Base-by-base conservation (phyloP, 768 basidiomycete species). In the Boletus rubroflammeus region DNA sequence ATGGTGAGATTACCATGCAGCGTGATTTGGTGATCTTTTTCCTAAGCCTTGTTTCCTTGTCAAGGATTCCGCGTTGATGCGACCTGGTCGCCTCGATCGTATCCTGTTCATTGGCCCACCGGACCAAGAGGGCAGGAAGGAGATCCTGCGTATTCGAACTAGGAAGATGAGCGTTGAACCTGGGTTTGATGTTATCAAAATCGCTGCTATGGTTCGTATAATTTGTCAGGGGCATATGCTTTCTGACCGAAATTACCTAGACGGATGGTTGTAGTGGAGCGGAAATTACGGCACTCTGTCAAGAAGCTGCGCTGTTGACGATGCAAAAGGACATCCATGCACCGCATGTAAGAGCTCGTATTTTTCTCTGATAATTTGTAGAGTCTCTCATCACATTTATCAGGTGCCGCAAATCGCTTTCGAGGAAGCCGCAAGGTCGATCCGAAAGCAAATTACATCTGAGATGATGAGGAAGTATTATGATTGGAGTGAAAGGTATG, bases 231-330 rank as follows among this genome's bases (percentile, higher is more conserved):
- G 4, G 19, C 8, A 9, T 23, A 6, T 39, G 6, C 7, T 9
- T 38, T 35, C 46, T 68, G 40, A 68, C 45, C 14, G 46, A 25
- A 7, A 39, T 31, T 29, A 17, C 47, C 41, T 10, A 98, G 97
- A 90, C 94, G 1, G 85, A 89, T 10, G 97, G 96, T 1, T 99
- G 93, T 67, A 98, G 95, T 19, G 97, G 97, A 5, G 97, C 97
- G 6, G 97, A 99, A 70, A 84, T 98, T 32, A 79, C 83, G 6
- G 85, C 88, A 9, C 79, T 98, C 41, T 98, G 95, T 67, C 97
- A 98, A 72, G 96, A 99, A 70, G 97, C 97, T 4, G 97, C 96
- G 0, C 70, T 98, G 57, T 67, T 87, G 50, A 90, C 94, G 0
- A 98, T 99, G 97, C 85, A 90, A 59, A 78, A 82, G 50, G 81